Percentiles rank a stretch among this genome's conserved stretches.
Evolutionary conservation across 768 basidiomycete genomes (phyloP).

Genomic region (Asterophora parasitica): DNA sequence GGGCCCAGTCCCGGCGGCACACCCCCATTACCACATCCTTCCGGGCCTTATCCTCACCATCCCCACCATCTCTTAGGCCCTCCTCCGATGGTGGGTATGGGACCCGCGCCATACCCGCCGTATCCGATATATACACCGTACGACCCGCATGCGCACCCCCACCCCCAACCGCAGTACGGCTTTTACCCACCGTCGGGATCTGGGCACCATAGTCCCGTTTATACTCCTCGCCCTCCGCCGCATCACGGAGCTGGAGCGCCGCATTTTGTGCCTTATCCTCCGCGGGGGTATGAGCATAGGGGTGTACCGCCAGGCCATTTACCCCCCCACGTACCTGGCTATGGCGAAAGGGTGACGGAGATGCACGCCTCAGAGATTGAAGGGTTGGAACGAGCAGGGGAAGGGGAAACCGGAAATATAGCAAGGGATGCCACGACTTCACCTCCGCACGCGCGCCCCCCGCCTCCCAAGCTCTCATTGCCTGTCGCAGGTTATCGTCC

Average conservation of each 20-base stretch:
- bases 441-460: not conserved
- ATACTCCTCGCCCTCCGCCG: conserved; percentile 13
- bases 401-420: no score
- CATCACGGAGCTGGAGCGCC: conserved; percentile 12
- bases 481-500: conserved; percentile 30
- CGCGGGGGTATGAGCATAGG: not conserved
- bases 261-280: conserved; percentile 7
- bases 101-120: not conserved
- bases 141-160: conserved; percentile 22
- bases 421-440: not conserved
- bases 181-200: conserved; percentile 19
- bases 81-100: no score
- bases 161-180: conserved; percentile 31
- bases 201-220: conserved; percentile 22
- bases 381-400: no score
- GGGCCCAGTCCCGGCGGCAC: no score
- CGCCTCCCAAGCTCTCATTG: conserved; percentile 28
- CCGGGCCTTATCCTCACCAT: not conserved
- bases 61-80: not conserved
- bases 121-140: conserved; percentile 14
- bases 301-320: no score
- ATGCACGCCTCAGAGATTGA: no score
- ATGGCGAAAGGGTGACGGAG: no score
- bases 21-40: not conserved
- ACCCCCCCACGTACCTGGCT: no score